Conservation (phyloP, 352 stramenopile species). For the Phytophthora meadii region DNA sequence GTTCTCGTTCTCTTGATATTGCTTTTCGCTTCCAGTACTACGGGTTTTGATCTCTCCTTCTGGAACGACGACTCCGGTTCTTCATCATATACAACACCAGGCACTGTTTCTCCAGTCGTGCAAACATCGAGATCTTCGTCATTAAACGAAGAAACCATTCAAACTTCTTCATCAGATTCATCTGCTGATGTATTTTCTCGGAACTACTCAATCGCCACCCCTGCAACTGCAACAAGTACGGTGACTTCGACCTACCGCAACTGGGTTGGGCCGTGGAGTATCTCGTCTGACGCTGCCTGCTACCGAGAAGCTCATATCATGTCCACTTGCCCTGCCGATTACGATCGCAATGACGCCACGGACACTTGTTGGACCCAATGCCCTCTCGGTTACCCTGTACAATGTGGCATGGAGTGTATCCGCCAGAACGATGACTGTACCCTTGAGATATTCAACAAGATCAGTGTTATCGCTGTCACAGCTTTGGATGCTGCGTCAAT, state of each 20-base stretch:
- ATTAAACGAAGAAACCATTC: background rate
- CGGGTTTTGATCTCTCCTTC: conserved; percentile 13
- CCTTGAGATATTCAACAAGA: conserved; percentile 45
- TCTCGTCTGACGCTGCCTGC: conserved; percentile 17
- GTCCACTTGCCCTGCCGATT: conserved; percentile 38
- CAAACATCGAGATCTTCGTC: conserved; percentile 1
- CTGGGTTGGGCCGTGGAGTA: conserved; percentile 43
- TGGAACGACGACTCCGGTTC: conserved; percentile 2
- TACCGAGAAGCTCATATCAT: conserved; percentile 40
- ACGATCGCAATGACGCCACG: conserved; percentile 46
- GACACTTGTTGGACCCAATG: conserved; percentile 60
- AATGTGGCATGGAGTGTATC: conserved; percentile 57
- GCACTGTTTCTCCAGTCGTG: background rate
- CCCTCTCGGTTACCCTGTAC: conserved; percentile 52
- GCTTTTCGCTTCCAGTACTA: background rate
- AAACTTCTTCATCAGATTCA: conserved; percentile 1
- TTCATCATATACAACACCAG: conserved; percentile 4
- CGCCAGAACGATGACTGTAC: conserved; percentile 46
- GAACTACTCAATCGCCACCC: conserved; percentile 16
- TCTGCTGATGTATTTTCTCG: background rate
- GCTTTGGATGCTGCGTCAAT: conserved; percentile 38
- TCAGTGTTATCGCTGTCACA: conserved; percentile 38
- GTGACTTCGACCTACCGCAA: conserved; percentile 26
- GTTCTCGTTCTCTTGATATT: conserved; percentile 7
- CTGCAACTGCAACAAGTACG: conserved; percentile 7